A percentile compares a stretch with the other conserved stretches of the same genome.
Conservation (phyloP, 2,329 filamentous ascomycete genomes). For the Hymenoscyphus repandus region DNA sequence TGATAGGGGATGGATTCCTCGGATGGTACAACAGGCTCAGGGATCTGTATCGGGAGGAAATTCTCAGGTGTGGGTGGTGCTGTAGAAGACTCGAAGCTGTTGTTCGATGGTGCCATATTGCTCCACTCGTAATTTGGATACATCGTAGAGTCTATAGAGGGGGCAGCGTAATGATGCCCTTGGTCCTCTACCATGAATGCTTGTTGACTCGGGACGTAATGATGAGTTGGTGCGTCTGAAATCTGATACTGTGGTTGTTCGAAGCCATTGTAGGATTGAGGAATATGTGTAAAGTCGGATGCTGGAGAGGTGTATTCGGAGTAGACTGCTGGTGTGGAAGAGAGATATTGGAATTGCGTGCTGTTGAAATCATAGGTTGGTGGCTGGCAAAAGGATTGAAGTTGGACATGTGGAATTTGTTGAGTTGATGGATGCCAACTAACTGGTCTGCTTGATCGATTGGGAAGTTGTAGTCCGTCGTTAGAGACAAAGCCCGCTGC, state of each 20-base stretch:
- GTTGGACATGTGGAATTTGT: constrained; percentile 28
- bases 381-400: constrained; percentile 33
- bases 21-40: constrained; percentile 39
- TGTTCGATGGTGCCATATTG: constrained; percentile 36
- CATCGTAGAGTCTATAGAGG: constrained; percentile 21
- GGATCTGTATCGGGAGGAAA: constrained; percentile 47
- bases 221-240: constrained; percentile 8
- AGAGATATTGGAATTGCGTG: constrained; percentile 20
- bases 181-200: constrained; percentile 11
- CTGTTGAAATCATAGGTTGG: constrained; percentile 34
- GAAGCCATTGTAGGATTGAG: constrained; percentile 38
- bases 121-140: constrained; percentile 40
- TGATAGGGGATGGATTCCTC: constrained; percentile 47
- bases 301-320: constrained; percentile 55
- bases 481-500: constrained; percentile 38
- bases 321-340: constrained; percentile 47
- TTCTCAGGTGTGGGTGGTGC: constrained; percentile 57
- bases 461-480: constrained; percentile 28
- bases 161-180: constrained; percentile 9
- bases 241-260: constrained; percentile 20
- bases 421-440: constrained; percentile 72
- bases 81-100: constrained; percentile 39
- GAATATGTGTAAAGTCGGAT: constrained; percentile 49
- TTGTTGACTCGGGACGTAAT: constrained; percentile 16
- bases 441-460: constrained; percentile 50